A percentile compares a stretch with the other conserved stretches of the same genome.
Conservation (phyloP, 2,329 filamentous ascomycete genomes). For the Pestalotiopsis sp. region DNA sequence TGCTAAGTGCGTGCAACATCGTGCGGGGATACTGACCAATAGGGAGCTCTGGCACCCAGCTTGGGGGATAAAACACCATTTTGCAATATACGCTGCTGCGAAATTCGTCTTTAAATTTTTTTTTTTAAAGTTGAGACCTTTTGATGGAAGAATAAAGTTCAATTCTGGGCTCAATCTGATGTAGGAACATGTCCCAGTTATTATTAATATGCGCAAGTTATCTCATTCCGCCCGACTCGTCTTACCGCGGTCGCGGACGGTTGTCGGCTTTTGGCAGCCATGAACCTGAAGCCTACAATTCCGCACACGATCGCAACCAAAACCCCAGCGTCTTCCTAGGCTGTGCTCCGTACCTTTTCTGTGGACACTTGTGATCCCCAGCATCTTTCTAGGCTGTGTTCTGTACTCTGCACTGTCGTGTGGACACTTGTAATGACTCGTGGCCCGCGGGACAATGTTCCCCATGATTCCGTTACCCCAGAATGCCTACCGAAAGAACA, state of each 20-base stretch:
- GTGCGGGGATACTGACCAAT: conserved; percentile 13
- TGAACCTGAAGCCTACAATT: background rate
- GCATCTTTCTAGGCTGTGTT: background rate
- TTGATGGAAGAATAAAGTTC: background rate
- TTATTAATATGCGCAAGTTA: no score
- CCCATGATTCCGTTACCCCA: background rate
- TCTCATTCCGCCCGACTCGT: background rate
- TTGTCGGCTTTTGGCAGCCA: background rate
- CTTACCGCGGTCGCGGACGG: background rate
- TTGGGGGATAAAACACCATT: conserved; percentile 17
- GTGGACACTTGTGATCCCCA: background rate
- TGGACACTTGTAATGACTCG: background rate
- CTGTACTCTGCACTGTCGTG: background rate
- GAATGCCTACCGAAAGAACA: background rate
- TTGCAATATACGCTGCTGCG: background rate
- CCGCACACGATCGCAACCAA: background rate
- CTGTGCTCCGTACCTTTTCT: background rate
- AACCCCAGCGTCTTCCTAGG: background rate
- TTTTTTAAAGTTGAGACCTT: background rate
- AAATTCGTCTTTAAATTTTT: background rate
- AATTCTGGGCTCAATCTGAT: background rate
- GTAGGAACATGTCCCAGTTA: no score
- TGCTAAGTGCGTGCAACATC: background rate
- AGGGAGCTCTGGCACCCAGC: conserved; percentile 17
- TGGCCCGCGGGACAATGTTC: background rate